Percentiles rank a stretch among this genome's conserved stretches.
These are phyloP conservation scores for Tillandsia fasciculata DNA, from an alignment of 176 grass and related monocot genomes.

Conservation along the genomic window DNA sequence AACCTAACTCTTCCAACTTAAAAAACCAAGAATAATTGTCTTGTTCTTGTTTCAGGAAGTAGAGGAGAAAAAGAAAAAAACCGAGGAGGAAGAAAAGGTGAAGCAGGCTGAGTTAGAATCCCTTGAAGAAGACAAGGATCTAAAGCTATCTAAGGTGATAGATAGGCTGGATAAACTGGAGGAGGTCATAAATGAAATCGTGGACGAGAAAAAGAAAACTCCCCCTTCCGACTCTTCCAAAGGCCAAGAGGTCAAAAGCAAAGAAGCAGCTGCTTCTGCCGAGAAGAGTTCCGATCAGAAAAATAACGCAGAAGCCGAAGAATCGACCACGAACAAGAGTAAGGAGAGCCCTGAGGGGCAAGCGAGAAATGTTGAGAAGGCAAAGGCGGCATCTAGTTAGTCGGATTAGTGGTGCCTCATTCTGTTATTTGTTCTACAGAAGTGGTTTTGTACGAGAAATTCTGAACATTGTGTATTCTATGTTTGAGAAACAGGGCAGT, in stretches of 20 bases:
- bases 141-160: conserved; percentile 46
- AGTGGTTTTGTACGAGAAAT: not conserved
- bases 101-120: conserved; percentile 54
- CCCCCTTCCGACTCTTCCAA: conserved; percentile 11
- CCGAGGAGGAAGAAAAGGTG: conserved; percentile 44
- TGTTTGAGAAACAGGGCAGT: not conserved
- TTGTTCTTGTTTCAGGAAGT: conserved; percentile 42
- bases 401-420: not conserved
- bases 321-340: not conserved
- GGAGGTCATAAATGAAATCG: conserved; percentile 53
- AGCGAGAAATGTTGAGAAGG: conserved; percentile 1
- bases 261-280: not conserved
- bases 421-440: not conserved
- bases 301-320: not conserved
- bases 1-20: not conserved
- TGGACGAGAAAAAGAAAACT: conserved; percentile 44
- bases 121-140: conserved; percentile 41
- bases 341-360: conserved; percentile 1
- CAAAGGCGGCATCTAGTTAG: not conserved
- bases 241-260: conserved; percentile 5
- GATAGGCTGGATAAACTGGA: conserved; percentile 66
- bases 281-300: conserved; percentile 7
- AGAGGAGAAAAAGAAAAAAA: conserved; percentile 57
- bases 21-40: conserved; percentile 14
- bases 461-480: not conserved